A percentile compares a stretch with the other conserved stretches of the same genome.
Evolutionary conservation across 1,284 basidiomycete species (phyloP).

Genomic region (Malassezia vespertilionis): DNA sequence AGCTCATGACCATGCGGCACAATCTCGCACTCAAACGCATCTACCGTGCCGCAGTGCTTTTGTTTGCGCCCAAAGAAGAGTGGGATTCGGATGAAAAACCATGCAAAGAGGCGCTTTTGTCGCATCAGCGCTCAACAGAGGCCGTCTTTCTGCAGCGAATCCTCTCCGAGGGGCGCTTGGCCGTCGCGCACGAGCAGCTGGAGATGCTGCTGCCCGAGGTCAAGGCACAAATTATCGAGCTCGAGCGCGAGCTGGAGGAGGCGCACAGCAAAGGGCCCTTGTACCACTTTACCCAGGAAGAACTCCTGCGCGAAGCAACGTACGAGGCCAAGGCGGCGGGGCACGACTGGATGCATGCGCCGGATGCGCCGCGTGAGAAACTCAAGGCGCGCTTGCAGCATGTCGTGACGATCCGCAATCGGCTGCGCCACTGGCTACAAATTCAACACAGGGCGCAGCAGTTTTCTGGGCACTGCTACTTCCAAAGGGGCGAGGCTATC

Average conservation of each 20-base stretch:
- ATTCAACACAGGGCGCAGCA: constrained; percentile 31
- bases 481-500: constrained; percentile 25
- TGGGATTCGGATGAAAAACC: constrained; percentile 2
- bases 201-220: constrained; percentile 20
- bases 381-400: constrained; percentile 17
- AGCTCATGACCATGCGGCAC: constrained; percentile 20
- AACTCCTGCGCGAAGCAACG: constrained; percentile 17
- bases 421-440: constrained; percentile 25
- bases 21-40: constrained; percentile 23
- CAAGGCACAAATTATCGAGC: constrained; percentile 8
- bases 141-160: not conserved
- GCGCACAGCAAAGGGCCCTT: constrained; percentile 21
- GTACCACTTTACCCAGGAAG: constrained; percentile 23
- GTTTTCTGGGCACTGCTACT: constrained; percentile 38
- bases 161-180: not conserved
- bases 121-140: not conserved
- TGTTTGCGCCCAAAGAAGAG: constrained; percentile 29
- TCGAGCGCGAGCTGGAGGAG: constrained; percentile 21
- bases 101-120: not conserved
- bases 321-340: not conserved
- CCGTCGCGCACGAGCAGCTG: constrained; percentile 6
- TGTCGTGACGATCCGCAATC: constrained; percentile 18
- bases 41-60: constrained; percentile 24
- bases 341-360: not conserved
- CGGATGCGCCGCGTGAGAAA: constrained; percentile 11